These are phyloP conservation scores for Clarireedia homoeocarpa DNA, from an alignment of 2,329 filamentous ascomycete genomes.

Conservation along the genomic window DNA sequence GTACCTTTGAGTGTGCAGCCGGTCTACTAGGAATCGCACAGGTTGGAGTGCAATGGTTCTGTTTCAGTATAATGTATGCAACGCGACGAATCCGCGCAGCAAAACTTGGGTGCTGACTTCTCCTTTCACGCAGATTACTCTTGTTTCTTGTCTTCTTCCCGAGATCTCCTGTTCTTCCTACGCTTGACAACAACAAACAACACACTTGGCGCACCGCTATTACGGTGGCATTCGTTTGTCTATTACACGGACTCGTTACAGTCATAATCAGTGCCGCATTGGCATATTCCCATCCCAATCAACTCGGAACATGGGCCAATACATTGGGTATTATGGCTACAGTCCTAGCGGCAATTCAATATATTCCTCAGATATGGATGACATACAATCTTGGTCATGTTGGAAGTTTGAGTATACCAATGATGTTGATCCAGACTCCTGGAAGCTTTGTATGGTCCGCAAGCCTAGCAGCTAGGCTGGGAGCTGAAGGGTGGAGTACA, in stretches of 20 bases:
- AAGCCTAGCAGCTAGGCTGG: constrained; percentile 73
- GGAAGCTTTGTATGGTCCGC: constrained; percentile 85
- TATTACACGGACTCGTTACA: constrained; percentile 67
- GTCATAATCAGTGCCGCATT: constrained; percentile 64
- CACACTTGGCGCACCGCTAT: constrained; percentile 74
- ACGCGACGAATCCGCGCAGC: background rate
- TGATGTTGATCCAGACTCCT: constrained; percentile 98
- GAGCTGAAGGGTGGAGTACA: constrained; percentile 81
- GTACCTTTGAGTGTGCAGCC: constrained; percentile 73
- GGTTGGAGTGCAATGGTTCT: constrained; percentile 84
- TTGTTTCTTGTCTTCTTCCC: constrained; percentile 96
- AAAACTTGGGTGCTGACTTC: constrained; percentile 1
- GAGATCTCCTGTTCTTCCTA: constrained; percentile 41
- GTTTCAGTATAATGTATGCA: constrained; percentile 81
- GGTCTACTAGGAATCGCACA: constrained; percentile 84
- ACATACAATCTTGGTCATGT: constrained; percentile 81
- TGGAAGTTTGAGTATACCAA: constrained; percentile 86
- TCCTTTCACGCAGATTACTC: constrained; percentile 53
- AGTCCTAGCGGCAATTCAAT: constrained; percentile 76
- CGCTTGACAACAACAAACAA: constrained; percentile 35
- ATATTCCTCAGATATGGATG: constrained; percentile 90
- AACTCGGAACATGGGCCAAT: constrained; percentile 75
- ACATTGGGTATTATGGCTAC: constrained; percentile 74
- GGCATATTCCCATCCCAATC: constrained; percentile 50
- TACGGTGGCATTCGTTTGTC: constrained; percentile 61